Evolutionary conservation across 495 filamentous ascomycete genomes (phyloP).

Genomic region (Aspergillus leporis): DNA sequence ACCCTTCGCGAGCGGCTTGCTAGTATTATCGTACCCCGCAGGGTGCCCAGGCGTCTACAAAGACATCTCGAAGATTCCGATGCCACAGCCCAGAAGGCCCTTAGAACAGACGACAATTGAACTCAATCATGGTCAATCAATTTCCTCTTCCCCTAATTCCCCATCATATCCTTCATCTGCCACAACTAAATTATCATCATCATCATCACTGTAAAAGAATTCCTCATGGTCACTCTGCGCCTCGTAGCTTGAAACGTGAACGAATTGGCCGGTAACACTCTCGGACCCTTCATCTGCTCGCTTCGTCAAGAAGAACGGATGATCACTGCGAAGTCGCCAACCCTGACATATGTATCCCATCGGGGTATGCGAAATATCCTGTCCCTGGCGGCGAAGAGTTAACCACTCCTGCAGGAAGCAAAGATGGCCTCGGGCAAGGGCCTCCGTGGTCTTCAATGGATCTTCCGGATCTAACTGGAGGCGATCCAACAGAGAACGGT

Average conservation of each 20-base stretch:
- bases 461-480: constrained; percentile 15
- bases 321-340: constrained; percentile 36
- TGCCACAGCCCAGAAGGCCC: neutral
- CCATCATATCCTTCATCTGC: neutral
- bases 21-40: too few species aligned
- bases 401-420: constrained; percentile 55
- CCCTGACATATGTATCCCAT: constrained; percentile 56
- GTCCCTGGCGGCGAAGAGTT: constrained; percentile 48
- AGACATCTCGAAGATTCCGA: too few species aligned
- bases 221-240: neutral
- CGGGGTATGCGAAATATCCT: constrained; percentile 55
- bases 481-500: constrained; percentile 24
- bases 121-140: neutral
- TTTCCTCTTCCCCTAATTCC: neutral
- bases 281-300: too few species aligned
- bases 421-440: constrained; percentile 14
- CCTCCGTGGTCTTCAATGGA: neutral
- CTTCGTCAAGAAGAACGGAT: constrained; percentile 51
- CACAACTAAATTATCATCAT: neutral
- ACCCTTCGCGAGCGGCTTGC: too few species aligned
- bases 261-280: neutral
- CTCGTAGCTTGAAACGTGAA: neutral
- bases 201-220: neutral
- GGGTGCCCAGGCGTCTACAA: too few species aligned
- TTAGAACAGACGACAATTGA: neutral